These are phyloP conservation scores for Niebla homalea DNA, from an alignment of 495 filamentous ascomycete species.

Conservation along the genomic window DNA sequence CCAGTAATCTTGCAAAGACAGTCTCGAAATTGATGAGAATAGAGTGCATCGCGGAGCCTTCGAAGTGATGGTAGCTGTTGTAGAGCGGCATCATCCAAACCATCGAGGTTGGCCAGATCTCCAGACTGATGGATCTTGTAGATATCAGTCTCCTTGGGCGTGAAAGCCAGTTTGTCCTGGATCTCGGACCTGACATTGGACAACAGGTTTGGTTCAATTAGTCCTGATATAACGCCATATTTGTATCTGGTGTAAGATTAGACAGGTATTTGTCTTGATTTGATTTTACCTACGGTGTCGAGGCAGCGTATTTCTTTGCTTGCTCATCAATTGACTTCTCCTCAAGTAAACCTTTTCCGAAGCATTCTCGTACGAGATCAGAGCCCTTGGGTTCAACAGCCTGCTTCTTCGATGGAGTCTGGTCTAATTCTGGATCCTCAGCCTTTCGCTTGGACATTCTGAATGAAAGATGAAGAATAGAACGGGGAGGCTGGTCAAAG, in stretches of 20 bases:
- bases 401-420: neutral
- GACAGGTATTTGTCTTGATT: neutral
- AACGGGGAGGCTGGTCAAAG: no score
- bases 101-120: conserved; percentile 92
- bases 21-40: conserved; percentile 76
- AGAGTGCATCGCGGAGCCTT: conserved; percentile 79
- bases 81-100: conserved; percentile 70
- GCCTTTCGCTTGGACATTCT: conserved; percentile 10
- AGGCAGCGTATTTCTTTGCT: conserved; percentile 53
- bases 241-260: conserved; percentile 47
- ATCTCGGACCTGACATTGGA: conserved; percentile 83
- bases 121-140: conserved; percentile 99
- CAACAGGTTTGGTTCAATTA: conserved; percentile 69
- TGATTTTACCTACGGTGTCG: conserved; percentile 43
- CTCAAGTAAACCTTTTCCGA: conserved; percentile 68
- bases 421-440: conserved; percentile 1
- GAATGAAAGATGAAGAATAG: no score
- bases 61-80: conserved; percentile 74
- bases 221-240: conserved; percentile 70
- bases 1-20: conserved; percentile 76
- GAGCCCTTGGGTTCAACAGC: conserved; percentile 14
- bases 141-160: conserved; percentile 98
- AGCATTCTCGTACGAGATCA: conserved; percentile 26
- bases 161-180: conserved; percentile 77
- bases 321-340: conserved; percentile 51